A percentile compares a stretch with the other conserved stretches of the same genome.
Conservation (phyloP, 2,329 filamentous ascomycete species). For the Penicillium fuscoglaucum region DNA sequence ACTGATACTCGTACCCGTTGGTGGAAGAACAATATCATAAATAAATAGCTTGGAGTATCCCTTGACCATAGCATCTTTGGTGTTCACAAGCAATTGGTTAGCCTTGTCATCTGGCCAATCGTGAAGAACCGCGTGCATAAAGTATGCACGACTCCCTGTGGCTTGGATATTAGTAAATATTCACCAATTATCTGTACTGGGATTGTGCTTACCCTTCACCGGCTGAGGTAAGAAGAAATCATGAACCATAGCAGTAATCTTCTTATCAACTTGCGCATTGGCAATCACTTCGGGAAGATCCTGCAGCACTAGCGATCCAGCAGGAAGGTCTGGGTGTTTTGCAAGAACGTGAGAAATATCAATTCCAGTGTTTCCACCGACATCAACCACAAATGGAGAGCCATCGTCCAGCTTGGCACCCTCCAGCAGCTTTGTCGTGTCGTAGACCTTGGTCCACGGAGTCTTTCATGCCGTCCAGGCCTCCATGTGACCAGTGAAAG, state of each 20-base stretch:
- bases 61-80: slow-evolving; percentile 39
- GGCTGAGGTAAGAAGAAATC: slow-evolving; percentile 33
- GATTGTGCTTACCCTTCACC: slow-evolving; percentile 22
- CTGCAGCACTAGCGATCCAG: slow-evolving; percentile 39
- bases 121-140: slow-evolving; percentile 46
- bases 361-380: slow-evolving; percentile 43
- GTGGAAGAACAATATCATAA: slow-evolving; percentile 43
- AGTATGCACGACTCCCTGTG: slow-evolving; percentile 42
- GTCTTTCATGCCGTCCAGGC: slow-evolving; percentile 36
- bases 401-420: slow-evolving; percentile 17
- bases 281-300: slow-evolving; percentile 42
- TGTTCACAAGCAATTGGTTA: slow-evolving; percentile 32
- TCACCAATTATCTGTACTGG: accelerated
- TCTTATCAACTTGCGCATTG: slow-evolving; percentile 26
- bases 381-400: slow-evolving; percentile 39
- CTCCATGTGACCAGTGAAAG: slow-evolving; percentile 41
- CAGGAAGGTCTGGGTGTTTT: slow-evolving; percentile 35
- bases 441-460: slow-evolving; percentile 38
- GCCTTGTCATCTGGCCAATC: slow-evolving; percentile 45
- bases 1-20: slow-evolving; percentile 32
- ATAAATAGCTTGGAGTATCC: slow-evolving; percentile 43
- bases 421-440: slow-evolving; percentile 25
- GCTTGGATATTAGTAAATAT: neutral
- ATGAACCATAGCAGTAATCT: slow-evolving; percentile 27
- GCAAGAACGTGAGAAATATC: slow-evolving; percentile 36